Percentiles rank a stretch among this genome's conserved stretches.
These are phyloP conservation scores for Pythium sukuiense DNA, from an alignment of 352 stramenopile species.

Conservation along the genomic window DNA sequence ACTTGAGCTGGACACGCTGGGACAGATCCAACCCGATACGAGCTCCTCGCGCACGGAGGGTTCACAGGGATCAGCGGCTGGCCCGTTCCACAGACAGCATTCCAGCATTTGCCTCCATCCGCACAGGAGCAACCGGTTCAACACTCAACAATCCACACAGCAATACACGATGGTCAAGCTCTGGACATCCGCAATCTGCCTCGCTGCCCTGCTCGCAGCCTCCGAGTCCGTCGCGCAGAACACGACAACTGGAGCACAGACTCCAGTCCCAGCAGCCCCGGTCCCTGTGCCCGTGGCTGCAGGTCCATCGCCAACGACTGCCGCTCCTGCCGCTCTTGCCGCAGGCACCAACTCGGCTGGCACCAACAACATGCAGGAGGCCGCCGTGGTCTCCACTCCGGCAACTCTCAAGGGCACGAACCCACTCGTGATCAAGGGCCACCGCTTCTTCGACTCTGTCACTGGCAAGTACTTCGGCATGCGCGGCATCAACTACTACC, in stretches of 20 bases:
- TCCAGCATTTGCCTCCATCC: conserved; percentile 7
- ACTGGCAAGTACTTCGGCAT: conserved; percentile 72
- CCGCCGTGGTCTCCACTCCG: background rate
- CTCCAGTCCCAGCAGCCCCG: background rate
- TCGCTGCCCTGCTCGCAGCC: conserved; percentile 5
- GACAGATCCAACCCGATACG: background rate
- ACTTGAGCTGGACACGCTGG: background rate
- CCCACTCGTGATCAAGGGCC: conserved; percentile 63
- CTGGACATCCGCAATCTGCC: conserved; percentile 7
- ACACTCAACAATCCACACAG: background rate
- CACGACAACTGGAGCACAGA: background rate
- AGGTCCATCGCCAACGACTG: background rate
- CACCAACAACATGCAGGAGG: background rate
- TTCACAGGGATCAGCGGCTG: background rate
- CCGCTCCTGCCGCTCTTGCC: background rate
- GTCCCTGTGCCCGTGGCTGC: background rate
- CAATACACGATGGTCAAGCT: conserved; percentile 18
- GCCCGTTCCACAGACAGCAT: background rate
- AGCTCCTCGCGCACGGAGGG: too few species aligned
- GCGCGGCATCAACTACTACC: conserved; percentile 85
- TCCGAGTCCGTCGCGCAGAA: background rate
- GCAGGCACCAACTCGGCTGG: background rate
- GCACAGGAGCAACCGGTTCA: background rate
- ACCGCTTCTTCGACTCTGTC: conserved; percentile 75
- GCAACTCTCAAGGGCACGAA: conserved; percentile 26